Base-by-base conservation (phyloP, 306 rosid species). In the Begonia peltatifolia region DNA sequence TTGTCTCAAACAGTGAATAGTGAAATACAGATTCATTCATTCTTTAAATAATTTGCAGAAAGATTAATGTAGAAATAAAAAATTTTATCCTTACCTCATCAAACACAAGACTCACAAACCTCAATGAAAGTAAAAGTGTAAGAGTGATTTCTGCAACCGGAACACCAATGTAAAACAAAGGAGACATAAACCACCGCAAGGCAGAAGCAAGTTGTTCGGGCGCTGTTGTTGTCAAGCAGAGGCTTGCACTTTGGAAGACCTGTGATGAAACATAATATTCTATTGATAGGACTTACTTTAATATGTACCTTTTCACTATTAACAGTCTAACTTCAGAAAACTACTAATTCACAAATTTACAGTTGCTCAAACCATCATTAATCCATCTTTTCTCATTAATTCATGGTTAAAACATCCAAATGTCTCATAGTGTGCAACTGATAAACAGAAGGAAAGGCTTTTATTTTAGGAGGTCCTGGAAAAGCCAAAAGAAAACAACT, bases 231-330 rank as follows among this genome's bases (percentile, higher is more conserved):
- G 87, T 74, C 53, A 89, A 80, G 78, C 97, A 89, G 58, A 89
- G 94, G 79, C 97, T 84, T 2, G 84, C 97, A 78, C 97, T 89
- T 85, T 89, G 97, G 74, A 89, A 89, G 65, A 89, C 94, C 97
- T 89, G 70, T 55, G 53, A 70, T 59, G 68, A 58, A 66, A 62
- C 16, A 30, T 48, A 59, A 16, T 44, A n/a, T 44, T 30, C 38
- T 30, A 30, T 6, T 30, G 38, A 20, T 1, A 20, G 23, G 23
- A 20, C 23, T 20, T 20, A 2, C 23, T 20, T 20, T 20, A 20
- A 20, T 20, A 20, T 17, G 18, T 20, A 20, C 23, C 23, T 20
- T 20, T 20, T 3, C 23, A 20, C 23, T 20, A 3, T 20, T 20
- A 20, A 30, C 8, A 6, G 3, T 30, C 38, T 30, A 30, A 30